Conservation (phyloP, 2,329 filamentous ascomycete genomes). For the Knufia fluminis region DNA sequence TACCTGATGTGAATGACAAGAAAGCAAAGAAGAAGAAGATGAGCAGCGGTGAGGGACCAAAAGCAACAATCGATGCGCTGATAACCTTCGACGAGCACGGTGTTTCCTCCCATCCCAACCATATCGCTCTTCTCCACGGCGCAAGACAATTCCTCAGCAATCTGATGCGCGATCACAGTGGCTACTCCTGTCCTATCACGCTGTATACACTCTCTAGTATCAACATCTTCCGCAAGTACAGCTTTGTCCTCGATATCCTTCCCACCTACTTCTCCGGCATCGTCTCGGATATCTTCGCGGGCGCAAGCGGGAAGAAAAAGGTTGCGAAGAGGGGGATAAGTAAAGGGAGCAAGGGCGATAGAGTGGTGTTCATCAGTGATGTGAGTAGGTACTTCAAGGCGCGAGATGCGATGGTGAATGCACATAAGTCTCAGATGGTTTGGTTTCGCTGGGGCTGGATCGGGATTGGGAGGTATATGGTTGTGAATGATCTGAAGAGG, state of each 20-base stretch:
- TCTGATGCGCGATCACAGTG: constrained; percentile 54
- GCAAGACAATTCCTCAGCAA: constrained; percentile 61
- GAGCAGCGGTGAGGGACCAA: constrained; percentile 30
- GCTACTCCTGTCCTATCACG: constrained; percentile 64
- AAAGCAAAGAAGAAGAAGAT: constrained; percentile 14
- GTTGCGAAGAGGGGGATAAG: constrained; percentile 17
- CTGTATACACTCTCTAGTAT: constrained; percentile 77
- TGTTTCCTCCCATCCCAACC: constrained; percentile 84
- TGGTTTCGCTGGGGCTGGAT: constrained; percentile 99
- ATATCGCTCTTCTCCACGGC: constrained; percentile 79
- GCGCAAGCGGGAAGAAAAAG: constrained; percentile 12
- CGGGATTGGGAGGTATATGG: constrained; percentile 82
- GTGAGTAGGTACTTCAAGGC: constrained; percentile 57
- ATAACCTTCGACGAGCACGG: constrained; percentile 82
- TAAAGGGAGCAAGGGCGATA: constrained; percentile 37
- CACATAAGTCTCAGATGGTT: constrained; percentile 91
- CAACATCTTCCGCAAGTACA: constrained; percentile 69
- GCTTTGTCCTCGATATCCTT: constrained; percentile 65
- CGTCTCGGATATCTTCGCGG: constrained; percentile 28
- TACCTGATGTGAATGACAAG: constrained; percentile 11
- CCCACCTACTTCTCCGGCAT: constrained; percentile 55
- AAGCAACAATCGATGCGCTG: constrained; percentile 63
- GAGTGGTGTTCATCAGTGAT: constrained; percentile 63
- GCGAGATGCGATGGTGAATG: constrained; percentile 77
- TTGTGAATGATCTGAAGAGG: constrained; percentile 73